Conservation (phyloP, 192 early-diverging fungal species). For the Rhizophagus clarus region DNA sequence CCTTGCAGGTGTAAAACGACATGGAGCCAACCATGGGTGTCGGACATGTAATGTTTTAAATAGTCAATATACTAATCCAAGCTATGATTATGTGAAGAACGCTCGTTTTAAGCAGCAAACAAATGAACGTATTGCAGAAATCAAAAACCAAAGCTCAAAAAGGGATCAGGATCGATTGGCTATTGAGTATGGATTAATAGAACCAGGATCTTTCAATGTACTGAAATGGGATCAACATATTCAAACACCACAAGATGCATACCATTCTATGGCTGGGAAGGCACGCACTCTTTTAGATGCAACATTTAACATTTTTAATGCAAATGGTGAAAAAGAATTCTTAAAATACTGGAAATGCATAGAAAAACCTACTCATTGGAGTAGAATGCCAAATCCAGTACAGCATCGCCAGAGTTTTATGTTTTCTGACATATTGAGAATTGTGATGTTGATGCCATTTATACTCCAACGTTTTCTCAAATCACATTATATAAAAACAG, state of each 20-base stretch:
- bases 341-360: not conserved
- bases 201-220: not conserved
- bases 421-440: not conserved
- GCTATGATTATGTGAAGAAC: constrained; percentile 1
- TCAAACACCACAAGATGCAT: not conserved
- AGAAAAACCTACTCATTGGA: not conserved
- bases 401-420: constrained; percentile 4
- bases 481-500: not conserved
- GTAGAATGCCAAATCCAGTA: not conserved
- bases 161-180: too few species aligned
- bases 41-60: not conserved
- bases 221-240: not conserved
- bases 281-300: not conserved
- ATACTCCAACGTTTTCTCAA: not conserved
- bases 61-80: not conserved
- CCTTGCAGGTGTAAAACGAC: not conserved
- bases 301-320: not conserved
- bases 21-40: not conserved
- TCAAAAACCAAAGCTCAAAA: not conserved
- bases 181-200: not conserved
- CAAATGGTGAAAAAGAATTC: not conserved
- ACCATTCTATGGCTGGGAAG: constrained; percentile 33
- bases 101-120: not conserved
- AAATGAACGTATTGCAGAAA: not conserved
- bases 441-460: constrained; percentile 19